Conservation (phyloP, 495 filamentous ascomycete species). For the Penicillium nucicola region DNA sequence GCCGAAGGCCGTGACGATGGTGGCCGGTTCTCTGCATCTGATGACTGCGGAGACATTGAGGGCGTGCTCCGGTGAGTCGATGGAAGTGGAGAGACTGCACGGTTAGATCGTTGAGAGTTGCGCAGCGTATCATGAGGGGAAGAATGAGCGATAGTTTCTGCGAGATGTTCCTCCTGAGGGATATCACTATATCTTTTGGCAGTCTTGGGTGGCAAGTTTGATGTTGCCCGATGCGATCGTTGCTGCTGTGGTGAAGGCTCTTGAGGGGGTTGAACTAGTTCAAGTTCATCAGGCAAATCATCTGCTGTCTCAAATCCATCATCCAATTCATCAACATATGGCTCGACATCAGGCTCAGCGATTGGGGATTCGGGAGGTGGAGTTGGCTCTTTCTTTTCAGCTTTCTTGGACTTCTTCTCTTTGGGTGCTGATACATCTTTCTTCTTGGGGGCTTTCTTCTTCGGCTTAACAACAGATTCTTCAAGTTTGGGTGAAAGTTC, state of each 20-base stretch:
- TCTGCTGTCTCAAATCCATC: slow-evolving; percentile 18
- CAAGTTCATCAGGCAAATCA: slow-evolving; percentile 24
- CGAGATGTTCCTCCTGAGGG: slow-evolving; percentile 37
- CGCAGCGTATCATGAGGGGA: slow-evolving; percentile 9
- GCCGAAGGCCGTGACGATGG: slow-evolving; percentile 58
- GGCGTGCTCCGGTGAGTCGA: slow-evolving; percentile 37
- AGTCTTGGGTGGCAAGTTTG: slow-evolving; percentile 40
- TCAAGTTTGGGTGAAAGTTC: slow-evolving; percentile 23
- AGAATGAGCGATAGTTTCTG: slow-evolving; percentile 25
- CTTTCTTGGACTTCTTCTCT: slow-evolving; percentile 50
- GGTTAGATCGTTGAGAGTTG: slow-evolving; percentile 13
- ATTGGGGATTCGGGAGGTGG: slow-evolving; percentile 8
- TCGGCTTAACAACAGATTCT: slow-evolving; percentile 25
- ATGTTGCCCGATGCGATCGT: slow-evolving; percentile 24
- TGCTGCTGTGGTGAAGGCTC: slow-evolving; percentile 18
- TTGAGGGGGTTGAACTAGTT: slow-evolving; percentile 20
- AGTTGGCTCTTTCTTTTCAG: slow-evolving; percentile 25
- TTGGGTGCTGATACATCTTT: slow-evolving; percentile 33
- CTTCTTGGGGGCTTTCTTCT: slow-evolving; percentile 35
- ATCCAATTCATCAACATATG: slow-evolving; percentile 10
- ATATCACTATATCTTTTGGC: slow-evolving; percentile 45
- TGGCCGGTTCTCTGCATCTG: slow-evolving; percentile 77
- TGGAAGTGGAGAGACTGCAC: slow-evolving; percentile 33
- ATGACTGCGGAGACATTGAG: slow-evolving; percentile 68
- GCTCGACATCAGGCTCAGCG: slow-evolving; percentile 1